phyloP scores from a whole-genome alignment of 1,139 yeast species.

The Magnusiomyces sp. region DNA sequence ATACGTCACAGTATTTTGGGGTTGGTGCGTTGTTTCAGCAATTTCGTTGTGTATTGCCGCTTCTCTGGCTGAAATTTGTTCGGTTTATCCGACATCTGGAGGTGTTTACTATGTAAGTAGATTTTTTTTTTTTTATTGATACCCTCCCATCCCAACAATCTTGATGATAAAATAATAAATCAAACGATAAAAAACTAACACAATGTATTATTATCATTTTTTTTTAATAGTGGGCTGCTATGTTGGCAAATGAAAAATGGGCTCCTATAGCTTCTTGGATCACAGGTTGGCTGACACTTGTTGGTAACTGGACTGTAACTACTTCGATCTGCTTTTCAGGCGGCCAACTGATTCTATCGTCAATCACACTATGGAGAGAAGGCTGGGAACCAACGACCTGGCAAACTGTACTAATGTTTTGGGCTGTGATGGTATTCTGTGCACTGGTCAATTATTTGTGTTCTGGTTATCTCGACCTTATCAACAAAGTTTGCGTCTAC shows the following conservation, averaged over 20 bases:
- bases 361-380: conserved; percentile 13
- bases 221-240: conserved; percentile 12
- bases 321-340: conserved; percentile 15
- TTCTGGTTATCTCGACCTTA: conserved; percentile 14
- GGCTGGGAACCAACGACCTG: conserved; percentile 13
- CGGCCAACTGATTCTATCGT: conserved; percentile 13
- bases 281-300: conserved; percentile 15
- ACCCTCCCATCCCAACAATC: conserved; percentile 14
- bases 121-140: conserved; percentile 14
- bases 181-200: background rate
- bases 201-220: no score
- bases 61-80: conserved; percentile 24
- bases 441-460: conserved; percentile 17
- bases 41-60: conserved; percentile 22
- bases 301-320: conserved; percentile 16
- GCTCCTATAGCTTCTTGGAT: conserved; percentile 15
- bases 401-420: conserved; percentile 18
- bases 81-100: conserved; percentile 19
- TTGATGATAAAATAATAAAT: no score
- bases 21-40: conserved; percentile 18
- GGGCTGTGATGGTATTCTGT: conserved; percentile 18
- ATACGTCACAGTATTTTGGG: conserved; percentile 22
- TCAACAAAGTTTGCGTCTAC: conserved; percentile 20
- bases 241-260: conserved; percentile 14
- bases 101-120: conserved; percentile 19